Evolutionary conservation across 1,284 basidiomycete species (phyloP), one percentile per base, ranked within the genome.

Genomic region (Meripilus lineatus): DNA sequence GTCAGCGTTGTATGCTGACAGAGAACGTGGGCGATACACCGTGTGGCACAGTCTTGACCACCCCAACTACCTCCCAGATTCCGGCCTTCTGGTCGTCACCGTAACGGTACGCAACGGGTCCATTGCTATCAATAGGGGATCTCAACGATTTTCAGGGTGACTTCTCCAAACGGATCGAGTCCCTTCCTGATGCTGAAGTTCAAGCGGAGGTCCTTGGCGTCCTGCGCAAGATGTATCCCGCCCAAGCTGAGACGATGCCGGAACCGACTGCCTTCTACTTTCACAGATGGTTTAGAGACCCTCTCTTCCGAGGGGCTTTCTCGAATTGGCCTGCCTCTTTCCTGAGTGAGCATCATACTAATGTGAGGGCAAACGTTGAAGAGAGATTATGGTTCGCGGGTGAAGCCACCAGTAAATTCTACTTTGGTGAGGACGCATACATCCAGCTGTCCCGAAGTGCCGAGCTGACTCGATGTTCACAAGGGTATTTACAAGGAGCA

Each of bases 31-130:
- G 5, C 67, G 72, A 11, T 85, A 84, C 62, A 75, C 79, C 0
- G 71, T 84, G 8, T 87, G 83, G 83, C 83, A 86, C 55, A 77
- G 74, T 51, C 65, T 87, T 38, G 82, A 86, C 55, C 71, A 79
- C 39, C 49, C 66, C 0, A 64, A 67, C 18, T 84, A 82, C 60
- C 68, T 83, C 43, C 79, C 78, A 4, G 78, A 74, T 2, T 80
- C 77, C 3, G 72, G 77, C 2, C 71, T 85, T 25, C 48, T 86
- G 15, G 78, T 84, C 55, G 79, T 72, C 14, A 85, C 81, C 0
- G 80, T 84, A 4, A 83, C 79, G 3, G 81, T 81, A 52, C 49
- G 72, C 57, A 1, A 8, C 25, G n/a, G 14, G 25, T 22, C 32
- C 22, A 39, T 22, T 13, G 21, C 38, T 24, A 8, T 10, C n/a